Evolutionary conservation across 2,329 filamentous ascomycete species (phyloP).

Genomic region (Xylariaceae sp.): DNA sequence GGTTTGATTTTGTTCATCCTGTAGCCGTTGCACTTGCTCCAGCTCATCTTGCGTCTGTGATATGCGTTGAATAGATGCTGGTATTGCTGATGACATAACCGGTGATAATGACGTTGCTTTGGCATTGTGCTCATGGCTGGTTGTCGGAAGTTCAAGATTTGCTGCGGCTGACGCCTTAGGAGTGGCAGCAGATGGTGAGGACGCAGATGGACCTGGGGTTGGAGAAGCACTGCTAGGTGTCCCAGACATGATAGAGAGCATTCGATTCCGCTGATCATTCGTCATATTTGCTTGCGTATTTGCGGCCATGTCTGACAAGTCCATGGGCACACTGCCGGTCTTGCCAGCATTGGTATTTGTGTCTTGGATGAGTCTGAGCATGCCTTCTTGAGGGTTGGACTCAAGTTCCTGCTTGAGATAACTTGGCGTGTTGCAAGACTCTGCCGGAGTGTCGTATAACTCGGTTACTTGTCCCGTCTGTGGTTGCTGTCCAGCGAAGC

Average conservation of each 20-base stretch:
- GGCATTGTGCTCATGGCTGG: conserved; percentile 14
- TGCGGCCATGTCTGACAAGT: conserved; percentile 57
- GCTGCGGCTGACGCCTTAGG: conserved; percentile 21
- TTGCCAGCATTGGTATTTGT: conserved; percentile 55
- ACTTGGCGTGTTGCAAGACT: conserved; percentile 45
- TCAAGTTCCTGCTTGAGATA: conserved; percentile 56
- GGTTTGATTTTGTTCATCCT: conserved; percentile 73
- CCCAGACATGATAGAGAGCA: conserved; percentile 60
- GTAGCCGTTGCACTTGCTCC: conserved; percentile 73
- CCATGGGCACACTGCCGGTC: conserved; percentile 35
- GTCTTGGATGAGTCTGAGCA: conserved; percentile 65
- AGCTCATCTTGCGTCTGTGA: conserved; percentile 71
- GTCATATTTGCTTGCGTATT: conserved; percentile 54
- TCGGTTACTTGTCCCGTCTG: conserved; percentile 59
- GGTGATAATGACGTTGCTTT: conserved; percentile 43
- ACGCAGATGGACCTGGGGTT: conserved; percentile 25
- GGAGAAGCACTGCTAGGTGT: conserved; percentile 20
- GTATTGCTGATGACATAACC: conserved; percentile 44
- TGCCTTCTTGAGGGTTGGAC: conserved; percentile 57
- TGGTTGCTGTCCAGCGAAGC: conserved; percentile 33
- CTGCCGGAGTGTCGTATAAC: conserved; percentile 52
- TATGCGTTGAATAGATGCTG: conserved; percentile 59
- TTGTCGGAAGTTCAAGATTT: conserved; percentile 17
- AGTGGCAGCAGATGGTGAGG: conserved; percentile 21
- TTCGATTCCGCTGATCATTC: conserved; percentile 55